These are phyloP conservation scores for Kazachstania kunashirensis DNA, from an alignment of 805 yeast genomes.

Conservation along the genomic window DNA sequence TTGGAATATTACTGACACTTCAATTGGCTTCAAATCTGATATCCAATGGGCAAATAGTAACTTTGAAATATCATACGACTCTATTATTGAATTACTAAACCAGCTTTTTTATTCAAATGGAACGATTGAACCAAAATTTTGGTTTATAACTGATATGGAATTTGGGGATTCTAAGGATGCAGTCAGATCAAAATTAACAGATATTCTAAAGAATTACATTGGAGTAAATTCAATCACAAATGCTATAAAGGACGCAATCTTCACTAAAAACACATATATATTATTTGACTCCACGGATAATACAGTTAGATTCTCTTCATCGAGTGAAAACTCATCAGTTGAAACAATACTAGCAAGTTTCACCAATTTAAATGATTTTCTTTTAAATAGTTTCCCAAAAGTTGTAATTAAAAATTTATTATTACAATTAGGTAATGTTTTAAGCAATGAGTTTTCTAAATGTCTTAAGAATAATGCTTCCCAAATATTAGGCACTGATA, in stretches of 20 bases:
- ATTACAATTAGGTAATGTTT: constrained; percentile 11
- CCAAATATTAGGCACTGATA: constrained; percentile 10
- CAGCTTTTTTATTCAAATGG: constrained; percentile 13
- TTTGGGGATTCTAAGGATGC: constrained; percentile 17
- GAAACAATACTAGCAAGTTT: constrained; percentile 7
- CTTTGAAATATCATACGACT: constrained; percentile 13
- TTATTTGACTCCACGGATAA: background rate
- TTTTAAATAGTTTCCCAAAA: background rate
- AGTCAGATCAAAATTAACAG: constrained; percentile 11
- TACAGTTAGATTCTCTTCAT: too few species aligned
- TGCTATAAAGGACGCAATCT: constrained; percentile 13
- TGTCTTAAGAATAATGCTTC: constrained; percentile 18
- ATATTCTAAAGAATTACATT: constrained; percentile 12
- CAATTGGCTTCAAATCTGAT: constrained; percentile 8
- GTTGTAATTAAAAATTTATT: background rate
- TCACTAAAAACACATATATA: constrained; percentile 4
- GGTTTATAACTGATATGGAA: constrained; percentile 22
- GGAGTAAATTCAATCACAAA: constrained; percentile 8
- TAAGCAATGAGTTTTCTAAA: constrained; percentile 20
- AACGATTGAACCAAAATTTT: constrained; percentile 12
- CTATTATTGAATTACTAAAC: constrained; percentile 13
- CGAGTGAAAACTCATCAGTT: background rate
- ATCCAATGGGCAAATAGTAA: constrained; percentile 9
- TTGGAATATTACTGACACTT: constrained; percentile 15
- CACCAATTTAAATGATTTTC: constrained; percentile 6